Percentiles rank a stretch among this genome's conserved stretches.
Evolutionary conservation across 306 rosid species (phyloP).

Genomic region (Psophocarpus tetragonolobus): DNA sequence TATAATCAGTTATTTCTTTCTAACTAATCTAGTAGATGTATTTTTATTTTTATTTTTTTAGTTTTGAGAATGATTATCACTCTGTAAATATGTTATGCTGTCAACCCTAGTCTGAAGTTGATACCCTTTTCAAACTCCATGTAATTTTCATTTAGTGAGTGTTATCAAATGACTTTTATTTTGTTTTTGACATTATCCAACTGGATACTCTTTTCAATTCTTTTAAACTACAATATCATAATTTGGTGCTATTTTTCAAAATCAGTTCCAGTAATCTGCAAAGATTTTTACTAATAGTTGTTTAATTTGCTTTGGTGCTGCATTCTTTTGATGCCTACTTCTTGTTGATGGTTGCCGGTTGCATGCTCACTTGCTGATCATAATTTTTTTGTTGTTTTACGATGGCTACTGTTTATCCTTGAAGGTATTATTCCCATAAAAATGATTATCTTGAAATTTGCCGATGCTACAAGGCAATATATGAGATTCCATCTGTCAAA

Average conservation of each 20-base stretch:
- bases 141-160: not conserved
- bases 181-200: not conserved
- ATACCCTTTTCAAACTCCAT: not conserved
- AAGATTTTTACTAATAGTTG: not conserved
- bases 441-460: constrained; percentile 86
- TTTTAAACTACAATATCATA: too few species aligned
- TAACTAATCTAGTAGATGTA: too few species aligned
- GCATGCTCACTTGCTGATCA: not conserved
- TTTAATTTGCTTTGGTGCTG: not conserved
- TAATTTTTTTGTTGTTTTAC: not conserved
- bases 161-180: not conserved
- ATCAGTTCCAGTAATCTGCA: not conserved
- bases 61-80: not conserved
- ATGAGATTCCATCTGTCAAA: constrained; percentile 77
- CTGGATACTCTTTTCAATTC: not conserved
- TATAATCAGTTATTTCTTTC: not conserved
- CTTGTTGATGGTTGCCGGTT: not conserved
- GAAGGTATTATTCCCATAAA: constrained; percentile 68
- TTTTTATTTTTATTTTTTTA: not conserved
- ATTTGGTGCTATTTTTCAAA: not conserved
- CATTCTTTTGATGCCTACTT: not conserved
- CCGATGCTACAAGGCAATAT: constrained; percentile 79
- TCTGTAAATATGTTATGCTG: not conserved
- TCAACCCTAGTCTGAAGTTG: not conserved
- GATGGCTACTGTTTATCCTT: constrained; percentile 16